Evolutionary conservation across 805 yeast genomes (phyloP).

Genomic region (Ogataea trehaloabstinens): DNA sequence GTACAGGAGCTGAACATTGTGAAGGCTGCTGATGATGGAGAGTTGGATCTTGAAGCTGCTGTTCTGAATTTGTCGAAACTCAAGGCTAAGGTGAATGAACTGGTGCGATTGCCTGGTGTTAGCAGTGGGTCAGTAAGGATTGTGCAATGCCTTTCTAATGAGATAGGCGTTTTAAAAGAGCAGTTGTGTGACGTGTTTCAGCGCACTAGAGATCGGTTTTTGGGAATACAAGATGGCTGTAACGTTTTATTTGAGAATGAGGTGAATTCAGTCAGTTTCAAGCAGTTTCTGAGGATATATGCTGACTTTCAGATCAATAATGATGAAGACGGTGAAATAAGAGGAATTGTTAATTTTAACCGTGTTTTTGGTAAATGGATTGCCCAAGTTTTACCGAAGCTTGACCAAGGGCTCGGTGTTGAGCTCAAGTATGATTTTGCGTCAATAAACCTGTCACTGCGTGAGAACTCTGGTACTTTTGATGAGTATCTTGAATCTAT

Average conservation of each 20-base stretch:
- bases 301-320: slow-evolving; percentile 1
- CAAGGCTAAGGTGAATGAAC: not conserved
- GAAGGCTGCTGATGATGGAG: slow-evolving; percentile 13
- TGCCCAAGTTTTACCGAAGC: slow-evolving; percentile 10
- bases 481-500: slow-evolving; percentile 15
- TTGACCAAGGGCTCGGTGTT: slow-evolving; percentile 13
- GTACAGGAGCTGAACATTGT: slow-evolving; percentile 22
- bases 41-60: slow-evolving; percentile 12
- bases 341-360: slow-evolving; percentile 22
- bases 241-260: slow-evolving; percentile 9
- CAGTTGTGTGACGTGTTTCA: slow-evolving; percentile 9
- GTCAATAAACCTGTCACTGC: slow-evolving; percentile 5
- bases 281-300: slow-evolving; percentile 13
- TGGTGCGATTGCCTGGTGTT: slow-evolving; percentile 12
- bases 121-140: slow-evolving; percentile 11
- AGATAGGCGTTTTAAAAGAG: slow-evolving; percentile 10
- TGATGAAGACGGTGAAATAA: slow-evolving; percentile 4
- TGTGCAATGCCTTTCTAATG: slow-evolving; percentile 12
- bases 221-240: slow-evolving; percentile 13
- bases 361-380: slow-evolving; percentile 25
- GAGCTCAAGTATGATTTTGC: slow-evolving; percentile 6
- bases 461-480: slow-evolving; percentile 2
- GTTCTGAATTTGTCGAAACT: slow-evolving; percentile 19
- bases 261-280: slow-evolving; percentile 15
- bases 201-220: slow-evolving; percentile 8